Conservation (phyloP, 2,329 filamentous ascomycete genomes). For the Coniochaeta sp. region DNA sequence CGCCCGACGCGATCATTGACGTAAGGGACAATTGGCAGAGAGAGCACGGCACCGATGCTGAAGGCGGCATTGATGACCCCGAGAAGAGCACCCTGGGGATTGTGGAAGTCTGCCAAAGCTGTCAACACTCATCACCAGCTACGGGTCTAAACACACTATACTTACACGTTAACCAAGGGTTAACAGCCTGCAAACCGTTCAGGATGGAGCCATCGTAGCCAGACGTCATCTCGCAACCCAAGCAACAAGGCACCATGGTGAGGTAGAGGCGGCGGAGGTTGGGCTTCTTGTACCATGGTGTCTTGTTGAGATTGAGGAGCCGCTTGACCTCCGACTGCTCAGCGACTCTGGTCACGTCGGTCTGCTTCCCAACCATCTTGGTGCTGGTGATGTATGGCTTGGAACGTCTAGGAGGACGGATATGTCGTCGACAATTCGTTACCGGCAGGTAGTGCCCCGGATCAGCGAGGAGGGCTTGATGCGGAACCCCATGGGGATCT, state of each 20-base stretch:
- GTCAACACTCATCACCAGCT: background rate
- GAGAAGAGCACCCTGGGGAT: slow-evolving; percentile 13
- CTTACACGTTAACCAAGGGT: slow-evolving; percentile 29
- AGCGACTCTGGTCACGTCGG: slow-evolving; percentile 6
- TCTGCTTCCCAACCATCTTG: slow-evolving; percentile 6
- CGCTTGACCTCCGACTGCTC: slow-evolving; percentile 9
- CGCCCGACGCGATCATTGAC: slow-evolving; percentile 42
- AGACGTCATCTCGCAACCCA: slow-evolving; percentile 14
- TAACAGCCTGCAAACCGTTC: slow-evolving; percentile 31
- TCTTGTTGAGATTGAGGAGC: slow-evolving; percentile 10
- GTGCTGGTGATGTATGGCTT: background rate
- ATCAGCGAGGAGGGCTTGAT: background rate
- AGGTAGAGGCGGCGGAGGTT: slow-evolving; percentile 13
- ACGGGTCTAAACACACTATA: background rate
- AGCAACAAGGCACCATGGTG: slow-evolving; percentile 8
- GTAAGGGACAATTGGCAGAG: slow-evolving; percentile 12
- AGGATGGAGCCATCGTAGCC: slow-evolving; percentile 28
- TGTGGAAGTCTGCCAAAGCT: slow-evolving; percentile 8
- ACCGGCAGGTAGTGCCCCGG: background rate
- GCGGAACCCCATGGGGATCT: slow-evolving; percentile 2
- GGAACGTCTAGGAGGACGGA: background rate
- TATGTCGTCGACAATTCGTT: background rate
- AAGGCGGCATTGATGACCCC: slow-evolving; percentile 15
- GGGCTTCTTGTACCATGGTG: slow-evolving; percentile 15
- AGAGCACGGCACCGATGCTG: slow-evolving; percentile 11